Percentiles rank a stretch among this genome's conserved stretches.
phyloP scores from a whole-genome alignment of 2,329 filamentous ascomycete species.

The Lecanosticta acicola region DNA sequence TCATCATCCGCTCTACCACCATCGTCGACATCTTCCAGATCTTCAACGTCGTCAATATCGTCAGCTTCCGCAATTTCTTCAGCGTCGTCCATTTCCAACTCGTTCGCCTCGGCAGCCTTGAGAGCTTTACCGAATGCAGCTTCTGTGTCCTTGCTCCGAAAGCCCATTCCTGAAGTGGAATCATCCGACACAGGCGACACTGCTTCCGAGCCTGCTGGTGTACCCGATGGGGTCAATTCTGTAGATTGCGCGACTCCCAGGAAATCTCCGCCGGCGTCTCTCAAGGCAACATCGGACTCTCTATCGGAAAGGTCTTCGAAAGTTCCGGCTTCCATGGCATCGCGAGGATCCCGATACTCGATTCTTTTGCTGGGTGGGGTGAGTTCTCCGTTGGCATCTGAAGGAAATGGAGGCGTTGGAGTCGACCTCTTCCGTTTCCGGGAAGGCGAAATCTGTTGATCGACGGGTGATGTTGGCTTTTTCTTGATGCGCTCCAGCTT shows the following conservation, averaged over 20 bases:
- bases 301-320: constrained; percentile 13
- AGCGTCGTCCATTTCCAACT: constrained; percentile 12
- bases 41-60: constrained; percentile 17
- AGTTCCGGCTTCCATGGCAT: constrained; percentile 9
- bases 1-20: constrained; percentile 24
- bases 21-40: constrained; percentile 22
- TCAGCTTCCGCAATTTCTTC: constrained; percentile 14
- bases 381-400: constrained; percentile 3
- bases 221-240: constrained; percentile 20
- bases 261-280: constrained; percentile 11
- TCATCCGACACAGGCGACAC: constrained; percentile 20
- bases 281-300: constrained; percentile 15
- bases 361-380: background rate
- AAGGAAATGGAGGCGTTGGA: constrained; percentile 15
- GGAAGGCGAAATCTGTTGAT: constrained; percentile 16
- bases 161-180: constrained; percentile 11
- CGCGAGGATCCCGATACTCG: constrained; percentile 1
- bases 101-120: constrained; percentile 5
- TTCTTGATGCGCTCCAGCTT: constrained; percentile 1
- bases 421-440: constrained; percentile 27
- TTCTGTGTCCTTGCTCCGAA: constrained; percentile 2
- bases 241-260: constrained; percentile 17
- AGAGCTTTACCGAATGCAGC: background rate
- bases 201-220: constrained; percentile 16
- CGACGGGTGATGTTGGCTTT: constrained; percentile 4